Conservation (phyloP, 225 moss, liverwort and hornwort species). For the Pleurozium schreberi region DNA sequence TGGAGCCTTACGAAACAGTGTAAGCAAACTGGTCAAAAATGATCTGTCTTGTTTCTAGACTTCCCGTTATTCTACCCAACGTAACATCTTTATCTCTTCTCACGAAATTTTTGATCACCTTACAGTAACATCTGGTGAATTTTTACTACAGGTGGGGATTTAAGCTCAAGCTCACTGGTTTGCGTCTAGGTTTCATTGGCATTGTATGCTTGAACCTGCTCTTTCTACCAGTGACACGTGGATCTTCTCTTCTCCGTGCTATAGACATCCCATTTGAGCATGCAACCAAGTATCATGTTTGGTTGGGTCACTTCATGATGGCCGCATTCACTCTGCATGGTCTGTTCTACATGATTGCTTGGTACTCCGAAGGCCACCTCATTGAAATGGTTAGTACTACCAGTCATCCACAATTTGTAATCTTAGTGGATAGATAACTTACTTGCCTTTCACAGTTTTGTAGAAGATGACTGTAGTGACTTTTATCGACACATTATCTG, state of each 20-base stretch:
- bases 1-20: constrained; percentile 39
- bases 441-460: not conserved
- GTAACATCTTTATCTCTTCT: not conserved
- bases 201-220: constrained; percentile 60
- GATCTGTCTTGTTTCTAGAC: not conserved
- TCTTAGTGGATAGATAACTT: not conserved
- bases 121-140: not conserved
- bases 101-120: not conserved
- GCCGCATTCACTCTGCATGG: constrained; percentile 73
- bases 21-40: not conserved
- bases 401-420: not conserved
- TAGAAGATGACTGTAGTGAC: not conserved
- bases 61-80: not conserved
- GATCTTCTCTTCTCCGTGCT: constrained; percentile 80
- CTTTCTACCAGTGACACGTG: constrained; percentile 81
- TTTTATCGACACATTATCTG: not conserved
- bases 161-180: constrained; percentile 28
- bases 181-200: constrained; percentile 63
- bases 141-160: constrained; percentile 35
- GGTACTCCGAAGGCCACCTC: constrained; percentile 57
- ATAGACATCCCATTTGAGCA: constrained; percentile 92
- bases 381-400: constrained; percentile 36
- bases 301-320: constrained; percentile 98
- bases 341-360: constrained; percentile 31
- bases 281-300: constrained; percentile 80